Evolutionary conservation across 139 green algal species (phyloP), one percentile per base, ranked within the genome.

Genomic region (Desmodesmus armatus): DNA sequence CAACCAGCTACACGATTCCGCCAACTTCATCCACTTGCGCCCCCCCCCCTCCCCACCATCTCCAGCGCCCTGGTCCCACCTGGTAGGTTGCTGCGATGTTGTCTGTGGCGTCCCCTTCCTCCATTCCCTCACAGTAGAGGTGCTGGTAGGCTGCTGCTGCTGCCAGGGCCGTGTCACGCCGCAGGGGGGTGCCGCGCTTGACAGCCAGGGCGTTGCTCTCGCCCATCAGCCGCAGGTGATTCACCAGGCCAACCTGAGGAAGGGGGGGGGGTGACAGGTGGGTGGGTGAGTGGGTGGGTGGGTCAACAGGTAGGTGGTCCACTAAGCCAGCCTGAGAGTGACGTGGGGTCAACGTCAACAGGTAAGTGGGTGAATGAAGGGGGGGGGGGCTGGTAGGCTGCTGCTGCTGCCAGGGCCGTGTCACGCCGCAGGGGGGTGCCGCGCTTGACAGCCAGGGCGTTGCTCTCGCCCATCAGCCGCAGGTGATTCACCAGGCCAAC

Each of bases 401-500:
- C 80, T 23, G 80, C 80, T 31, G 80, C 80, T 35, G 80, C 80
- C 31, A 78, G 66, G 17, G 80, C 80, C 29, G 67, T 69, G 35
- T 78, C 80, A 23, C 80, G 41, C 5, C 33, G 31, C 39, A 78
- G 31, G 7, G 31, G 44, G 21, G 47, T 49, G 39, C 79, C 62
- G 25, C 49, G 79, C n/a, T 49, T 77, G 1, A 76, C 79, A n/a
- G 91, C 89, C 37, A 94, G 72, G 6, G 93, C 92, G 0, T 91
- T 92, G 82, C 92, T 91, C 37, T 93, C 76, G 0, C 47, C 72
- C 62, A 98, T 79, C 1, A 53, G 37, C 17, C 92, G 7, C 37
- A 96, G 81, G 76, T 95, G 92, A 66, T 90, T 83, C 19, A 94
- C 87, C 35, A 95, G 85, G 1, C 41, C n/a, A n/a, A n/a, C n/a